Conservation (phyloP, 2,329 filamentous ascomycete species). For the Cordyceps pruinosa region DNA sequence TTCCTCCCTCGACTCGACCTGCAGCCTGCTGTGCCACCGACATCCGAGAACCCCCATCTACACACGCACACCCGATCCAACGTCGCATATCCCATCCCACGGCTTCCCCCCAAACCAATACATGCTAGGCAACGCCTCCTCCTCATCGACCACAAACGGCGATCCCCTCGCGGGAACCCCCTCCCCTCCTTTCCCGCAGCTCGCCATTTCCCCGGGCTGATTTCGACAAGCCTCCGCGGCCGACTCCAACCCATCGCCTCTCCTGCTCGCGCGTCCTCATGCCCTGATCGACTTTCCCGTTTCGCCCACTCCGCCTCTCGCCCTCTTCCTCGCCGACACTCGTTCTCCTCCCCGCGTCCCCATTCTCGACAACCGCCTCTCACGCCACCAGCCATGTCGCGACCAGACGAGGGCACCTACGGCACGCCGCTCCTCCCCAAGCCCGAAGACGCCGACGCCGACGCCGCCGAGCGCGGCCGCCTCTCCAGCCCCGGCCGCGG, state of each 20-base stretch:
- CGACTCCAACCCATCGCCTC: background rate
- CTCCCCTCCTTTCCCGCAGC: too few species aligned
- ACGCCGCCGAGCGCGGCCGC: slow-evolving; percentile 22
- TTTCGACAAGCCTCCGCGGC: background rate
- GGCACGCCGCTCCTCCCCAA: slow-evolving; percentile 35
- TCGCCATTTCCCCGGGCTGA: background rate
- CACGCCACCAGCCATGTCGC: slow-evolving; percentile 30
- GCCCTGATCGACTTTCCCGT: background rate
- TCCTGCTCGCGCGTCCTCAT: slow-evolving; percentile 3
- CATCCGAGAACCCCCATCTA: too few species aligned
- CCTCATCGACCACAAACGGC: background rate
- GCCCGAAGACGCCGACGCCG: slow-evolving; percentile 18
- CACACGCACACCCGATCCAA: background rate
- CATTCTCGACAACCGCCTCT: background rate
- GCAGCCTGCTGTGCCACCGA: too few species aligned
- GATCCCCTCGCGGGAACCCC: background rate
- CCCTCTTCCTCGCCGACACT: background rate
- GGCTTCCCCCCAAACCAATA: background rate
- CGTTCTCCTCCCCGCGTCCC: too few species aligned
- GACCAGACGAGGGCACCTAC: slow-evolving; percentile 39
- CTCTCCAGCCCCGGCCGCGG: slow-evolving; percentile 17
- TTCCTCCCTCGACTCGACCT: too few species aligned
- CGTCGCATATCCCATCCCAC: background rate
- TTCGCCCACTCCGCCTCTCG: background rate
- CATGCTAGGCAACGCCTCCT: background rate